Percentiles rank a stretch among this genome's conserved stretches.
phyloP scores from a whole-genome alignment of 2,329 filamentous ascomycete genomes.

The Neofusicoccum sp. region DNA sequence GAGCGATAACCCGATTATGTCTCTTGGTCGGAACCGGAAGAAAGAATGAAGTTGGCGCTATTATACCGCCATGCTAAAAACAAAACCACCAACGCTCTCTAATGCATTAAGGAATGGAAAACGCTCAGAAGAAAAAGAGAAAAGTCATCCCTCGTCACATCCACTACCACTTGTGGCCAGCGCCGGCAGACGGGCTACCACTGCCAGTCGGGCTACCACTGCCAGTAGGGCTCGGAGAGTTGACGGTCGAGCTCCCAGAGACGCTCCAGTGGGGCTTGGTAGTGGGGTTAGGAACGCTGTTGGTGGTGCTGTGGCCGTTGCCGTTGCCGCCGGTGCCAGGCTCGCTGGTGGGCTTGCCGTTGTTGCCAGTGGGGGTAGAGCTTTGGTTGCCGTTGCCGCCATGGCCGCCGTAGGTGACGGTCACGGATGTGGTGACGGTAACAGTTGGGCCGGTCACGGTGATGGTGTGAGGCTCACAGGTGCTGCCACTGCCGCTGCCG shows the following conservation, averaged over 20 bases:
- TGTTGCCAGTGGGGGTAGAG: no score
- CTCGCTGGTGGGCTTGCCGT: neutral
- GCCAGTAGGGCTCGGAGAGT: no score
- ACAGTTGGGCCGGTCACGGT: neutral
- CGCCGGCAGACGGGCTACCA: constrained; percentile 1
- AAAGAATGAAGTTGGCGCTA: no score
- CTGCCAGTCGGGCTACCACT: neutral
- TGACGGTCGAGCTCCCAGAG: neutral
- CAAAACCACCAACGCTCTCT: neutral
- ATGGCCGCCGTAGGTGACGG: neutral
- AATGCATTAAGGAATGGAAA: neutral
- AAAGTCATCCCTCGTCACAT: neutral
- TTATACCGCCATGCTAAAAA: no score
- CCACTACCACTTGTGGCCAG: neutral
- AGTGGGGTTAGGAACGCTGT: neutral
- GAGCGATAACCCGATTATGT: no score
- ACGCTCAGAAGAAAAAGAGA: neutral
- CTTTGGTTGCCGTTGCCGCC: neutral
- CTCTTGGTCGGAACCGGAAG: no score
- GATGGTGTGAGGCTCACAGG: neutral
- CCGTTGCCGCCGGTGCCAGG: neutral
- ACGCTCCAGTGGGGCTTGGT: neutral
- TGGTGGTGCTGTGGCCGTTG: neutral
- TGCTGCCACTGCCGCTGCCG: neutral
- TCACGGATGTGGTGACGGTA: neutral